Base-by-base conservation (phyloP, 2,329 filamentous ascomycete species). In the Verticillium dahliae region DNA sequence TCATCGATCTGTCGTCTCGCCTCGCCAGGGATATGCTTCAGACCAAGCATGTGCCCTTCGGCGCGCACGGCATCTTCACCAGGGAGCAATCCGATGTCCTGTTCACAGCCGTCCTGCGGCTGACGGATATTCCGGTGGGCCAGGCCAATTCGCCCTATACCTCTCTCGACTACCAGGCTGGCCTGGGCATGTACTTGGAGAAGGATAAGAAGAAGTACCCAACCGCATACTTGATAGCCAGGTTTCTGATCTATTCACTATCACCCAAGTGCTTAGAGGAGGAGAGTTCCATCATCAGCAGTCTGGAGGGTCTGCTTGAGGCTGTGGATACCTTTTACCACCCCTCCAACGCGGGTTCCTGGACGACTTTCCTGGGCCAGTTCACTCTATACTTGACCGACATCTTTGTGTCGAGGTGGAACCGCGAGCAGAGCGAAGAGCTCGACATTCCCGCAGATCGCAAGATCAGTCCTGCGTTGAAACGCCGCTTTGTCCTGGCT, bases 321-420 rank as follows among this genome's bases (percentile, higher is more conserved):
- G 95, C 93, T 2, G 90, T 98, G 56, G 95, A 99, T 74, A 99
- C 95, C 0, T 99, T 99, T 75, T 99, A 97, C 80, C 95, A 99
- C 70, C 95, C 95, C 2, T 99, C 95, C 2, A 99, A 99, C 73
- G 91, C 94, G 59, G 95, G 95, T 14, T 80, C 80, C 14, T 99
- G 95, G 95, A 96, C 94, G 1, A 92, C 87, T 69, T 90, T 94
- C 66, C 79, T 99, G 54, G 90, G 92, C 3, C 94, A 98, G 74
- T 81, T 99, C 60, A 91, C 95, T 5, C 93, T 93, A 72, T 97
- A 96, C 74, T 81, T 99, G 6, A 89, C 93, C 2, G 95, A 99
- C 73, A 93, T 96, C 69, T 99, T 99, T 73, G 91, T 99, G 54
- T 95, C 96, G 77, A 88, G 95, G 59, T 99, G 93, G 93, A 98